phyloP scores from a whole-genome alignment of 257 asterid species.

The Oldenlandia corymbosa region DNA sequence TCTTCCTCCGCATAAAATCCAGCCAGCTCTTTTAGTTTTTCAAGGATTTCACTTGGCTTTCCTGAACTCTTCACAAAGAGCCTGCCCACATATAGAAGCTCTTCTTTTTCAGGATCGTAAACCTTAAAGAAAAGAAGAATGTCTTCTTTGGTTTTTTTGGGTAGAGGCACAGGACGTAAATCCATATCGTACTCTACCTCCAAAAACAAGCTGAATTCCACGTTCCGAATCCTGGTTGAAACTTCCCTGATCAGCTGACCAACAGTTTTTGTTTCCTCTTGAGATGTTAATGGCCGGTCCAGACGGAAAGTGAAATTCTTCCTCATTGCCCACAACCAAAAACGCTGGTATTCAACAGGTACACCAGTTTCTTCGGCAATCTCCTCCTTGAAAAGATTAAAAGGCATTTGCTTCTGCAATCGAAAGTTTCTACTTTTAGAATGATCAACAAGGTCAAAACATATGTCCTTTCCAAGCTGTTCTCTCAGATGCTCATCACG shows the following conservation, averaged over 20 bases:
- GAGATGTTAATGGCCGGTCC: constrained; percentile 80
- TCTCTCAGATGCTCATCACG: constrained; percentile 52
- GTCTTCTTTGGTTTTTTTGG: constrained; percentile 75
- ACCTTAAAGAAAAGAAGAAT: constrained; percentile 81
- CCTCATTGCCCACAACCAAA: constrained; percentile 97
- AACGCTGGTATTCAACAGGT: constrained; percentile 87
- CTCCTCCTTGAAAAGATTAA: constrained; percentile 87
- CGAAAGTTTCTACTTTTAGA: background rate
- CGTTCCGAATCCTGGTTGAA: constrained; percentile 67
- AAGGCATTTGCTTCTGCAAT: constrained; percentile 68
- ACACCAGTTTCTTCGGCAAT: constrained; percentile 81
- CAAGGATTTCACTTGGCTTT: constrained; percentile 65
- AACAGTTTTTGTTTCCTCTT: constrained; percentile 81
- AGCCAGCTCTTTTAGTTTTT: constrained; percentile 78
- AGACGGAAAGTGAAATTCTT: constrained; percentile 97
- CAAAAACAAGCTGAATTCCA: constrained; percentile 79
- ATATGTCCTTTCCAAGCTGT: constrained; percentile 77
- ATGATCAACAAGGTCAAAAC: too few relatives aligned
- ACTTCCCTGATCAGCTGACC: constrained; percentile 89
- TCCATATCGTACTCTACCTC: constrained; percentile 76
- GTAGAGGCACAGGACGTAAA: constrained; percentile 56
- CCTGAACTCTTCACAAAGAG: constrained; percentile 63
- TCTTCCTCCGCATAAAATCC: constrained; percentile 87
- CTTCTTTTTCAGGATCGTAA: constrained; percentile 52
- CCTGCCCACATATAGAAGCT: constrained; percentile 59